Conservation (phyloP, 2,329 filamentous ascomycete genomes). For the Sclerotinia sclerotiorum region DNA sequence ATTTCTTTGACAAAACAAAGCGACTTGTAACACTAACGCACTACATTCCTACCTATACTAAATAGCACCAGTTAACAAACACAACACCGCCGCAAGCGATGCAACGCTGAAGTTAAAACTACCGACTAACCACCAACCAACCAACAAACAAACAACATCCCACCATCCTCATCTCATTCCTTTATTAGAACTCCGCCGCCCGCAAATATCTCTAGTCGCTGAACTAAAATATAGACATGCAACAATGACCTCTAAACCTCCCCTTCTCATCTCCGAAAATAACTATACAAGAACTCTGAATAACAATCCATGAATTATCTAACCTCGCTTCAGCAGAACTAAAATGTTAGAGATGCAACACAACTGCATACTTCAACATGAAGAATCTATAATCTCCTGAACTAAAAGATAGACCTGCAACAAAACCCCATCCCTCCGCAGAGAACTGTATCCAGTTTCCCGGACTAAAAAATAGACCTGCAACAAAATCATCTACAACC, state of each 20-base stretch:
- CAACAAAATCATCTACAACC: neutral
- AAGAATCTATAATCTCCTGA: neutral
- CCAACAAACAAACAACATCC: neutral
- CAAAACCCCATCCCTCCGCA: too few relatives aligned
- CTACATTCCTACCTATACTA: neutral
- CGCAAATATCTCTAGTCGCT: neutral
- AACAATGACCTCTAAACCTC: neutral
- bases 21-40: neutral
- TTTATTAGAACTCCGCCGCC: neutral
- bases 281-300: neutral
- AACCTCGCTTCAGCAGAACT: neutral
- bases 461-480: neutral
- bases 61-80: neutral
- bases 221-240: neutral
- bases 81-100: conserved; percentile 4
- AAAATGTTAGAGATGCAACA: neutral
- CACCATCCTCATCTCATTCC: conserved; percentile 1
- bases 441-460: too few relatives aligned
- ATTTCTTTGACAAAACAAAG: neutral
- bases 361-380: neutral
- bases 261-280: neutral
- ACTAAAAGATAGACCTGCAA: neutral
- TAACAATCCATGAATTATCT: neutral
- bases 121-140: neutral
- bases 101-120: neutral